Conservation (phyloP, 75 land plant genomes). For the Sequoiadendron giganteum region DNA sequence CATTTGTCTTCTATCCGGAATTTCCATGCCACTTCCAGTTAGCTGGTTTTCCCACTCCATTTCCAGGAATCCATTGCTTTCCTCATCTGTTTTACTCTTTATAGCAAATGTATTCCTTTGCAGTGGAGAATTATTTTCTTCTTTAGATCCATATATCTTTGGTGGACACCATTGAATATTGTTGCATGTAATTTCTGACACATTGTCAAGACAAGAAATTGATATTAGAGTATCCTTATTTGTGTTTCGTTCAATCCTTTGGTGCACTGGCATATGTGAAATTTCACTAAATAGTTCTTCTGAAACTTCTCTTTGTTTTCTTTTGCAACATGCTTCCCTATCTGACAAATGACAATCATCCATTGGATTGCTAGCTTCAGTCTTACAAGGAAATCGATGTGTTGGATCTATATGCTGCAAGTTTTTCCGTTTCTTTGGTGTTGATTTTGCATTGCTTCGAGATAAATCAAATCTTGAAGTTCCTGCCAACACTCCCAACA, state of each 20-base stretch:
- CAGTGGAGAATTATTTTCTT: too few relatives aligned
- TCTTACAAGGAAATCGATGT: not conserved
- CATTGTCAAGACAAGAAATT: not conserved
- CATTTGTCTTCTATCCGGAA: not conserved
- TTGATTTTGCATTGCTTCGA: not conserved
- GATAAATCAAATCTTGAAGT: not conserved
- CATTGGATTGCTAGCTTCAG: not conserved
- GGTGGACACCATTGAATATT: not conserved
- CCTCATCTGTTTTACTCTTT: not conserved
- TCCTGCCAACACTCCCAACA: not conserved
- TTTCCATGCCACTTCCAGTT: not conserved
- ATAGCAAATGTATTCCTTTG: not conserved
- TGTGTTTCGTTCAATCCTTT: not conserved
- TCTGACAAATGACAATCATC: not conserved
- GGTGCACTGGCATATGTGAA: not conserved
- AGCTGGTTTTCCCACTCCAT: not conserved
- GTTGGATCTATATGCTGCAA: slow-evolving; percentile 27
- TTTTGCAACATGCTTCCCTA: not conserved
- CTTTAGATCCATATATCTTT: not conserved
- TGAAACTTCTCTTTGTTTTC: slow-evolving; percentile 6
- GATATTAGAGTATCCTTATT: not conserved
- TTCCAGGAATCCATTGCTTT: not conserved
- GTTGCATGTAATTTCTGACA: not conserved
- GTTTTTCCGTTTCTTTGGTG: slow-evolving; percentile 3
- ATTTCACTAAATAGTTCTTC: not conserved